Evolutionary conservation across 2,329 filamentous ascomycete genomes (phyloP).

Genomic region (Clarireedia monteithiana): DNA sequence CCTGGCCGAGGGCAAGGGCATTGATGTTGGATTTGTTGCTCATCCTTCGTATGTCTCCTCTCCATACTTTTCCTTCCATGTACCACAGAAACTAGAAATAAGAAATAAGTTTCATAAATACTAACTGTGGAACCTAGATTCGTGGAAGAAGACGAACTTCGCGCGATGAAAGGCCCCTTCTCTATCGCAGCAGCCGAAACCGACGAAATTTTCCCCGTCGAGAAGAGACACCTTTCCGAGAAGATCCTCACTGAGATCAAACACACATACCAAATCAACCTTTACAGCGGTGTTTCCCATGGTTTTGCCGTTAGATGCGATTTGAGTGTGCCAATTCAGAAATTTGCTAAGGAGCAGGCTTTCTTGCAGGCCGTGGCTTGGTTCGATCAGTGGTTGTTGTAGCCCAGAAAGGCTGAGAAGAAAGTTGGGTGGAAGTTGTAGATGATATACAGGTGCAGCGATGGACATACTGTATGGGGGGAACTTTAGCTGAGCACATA

Average conservation of each 20-base stretch:
- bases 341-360: slow-evolving; percentile 73
- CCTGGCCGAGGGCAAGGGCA: slow-evolving; percentile 45
- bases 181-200: slow-evolving; percentile 51
- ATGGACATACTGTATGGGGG: too few relatives aligned
- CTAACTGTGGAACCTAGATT: slow-evolving; percentile 36
- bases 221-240: slow-evolving; percentile 58
- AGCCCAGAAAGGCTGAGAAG: slow-evolving; percentile 5
- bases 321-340: slow-evolving; percentile 44
- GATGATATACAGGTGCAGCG: background rate
- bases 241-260: slow-evolving; percentile 49
- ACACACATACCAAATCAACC: slow-evolving; percentile 58
- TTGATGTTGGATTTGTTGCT: slow-evolving; percentile 65
- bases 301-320: slow-evolving; percentile 68
- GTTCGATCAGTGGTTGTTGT: slow-evolving; percentile 57
- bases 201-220: slow-evolving; percentile 55
- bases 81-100: background rate
- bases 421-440: background rate
- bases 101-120: background rate
- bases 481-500: too few relatives aligned
- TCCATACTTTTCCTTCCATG: background rate
- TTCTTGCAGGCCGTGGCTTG: slow-evolving; percentile 70
- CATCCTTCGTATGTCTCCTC: slow-evolving; percentile 51
- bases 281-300: slow-evolving; percentile 64
- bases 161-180: slow-evolving; percentile 56
- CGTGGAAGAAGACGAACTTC: slow-evolving; percentile 58